phyloP scores from a whole-genome alignment of 345 rosid genomes.

The Psidium friedrichsthalianum region DNA sequence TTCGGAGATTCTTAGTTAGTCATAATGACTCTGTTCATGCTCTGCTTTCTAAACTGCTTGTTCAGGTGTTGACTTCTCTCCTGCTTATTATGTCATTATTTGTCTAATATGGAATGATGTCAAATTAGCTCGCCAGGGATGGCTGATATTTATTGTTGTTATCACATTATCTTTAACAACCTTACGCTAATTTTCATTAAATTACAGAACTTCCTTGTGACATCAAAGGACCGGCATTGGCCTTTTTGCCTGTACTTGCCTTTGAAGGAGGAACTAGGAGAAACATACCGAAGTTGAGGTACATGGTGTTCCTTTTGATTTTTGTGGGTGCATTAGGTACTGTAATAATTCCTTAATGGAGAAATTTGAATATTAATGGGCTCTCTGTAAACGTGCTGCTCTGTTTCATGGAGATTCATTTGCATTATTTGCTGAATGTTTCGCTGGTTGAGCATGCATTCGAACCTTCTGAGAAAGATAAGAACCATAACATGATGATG shows the following conservation, averaged over 20 bases:
- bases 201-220: conserved; percentile 60
- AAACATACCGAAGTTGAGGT: conserved; percentile 73
- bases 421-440: background rate
- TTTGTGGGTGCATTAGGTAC: background rate
- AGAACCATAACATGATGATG: background rate
- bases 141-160: background rate
- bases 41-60: background rate
- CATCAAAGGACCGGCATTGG: conserved; percentile 65
- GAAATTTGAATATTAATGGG: background rate
- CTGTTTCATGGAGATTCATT: background rate
- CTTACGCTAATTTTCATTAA: background rate
- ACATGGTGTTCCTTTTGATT: background rate
- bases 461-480: background rate
- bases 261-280: conserved; percentile 83
- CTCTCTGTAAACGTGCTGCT: background rate
- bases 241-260: conserved; percentile 70
- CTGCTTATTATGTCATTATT: background rate
- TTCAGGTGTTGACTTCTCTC: background rate
- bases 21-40: background rate
- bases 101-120: background rate
- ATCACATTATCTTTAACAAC: background rate
- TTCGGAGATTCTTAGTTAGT: background rate
- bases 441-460: background rate
- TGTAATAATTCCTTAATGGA: background rate
- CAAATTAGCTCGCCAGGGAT: background rate